Conservation (phyloP, 2,329 filamentous ascomycete genomes). For the Ophiostoma montium region DNA sequence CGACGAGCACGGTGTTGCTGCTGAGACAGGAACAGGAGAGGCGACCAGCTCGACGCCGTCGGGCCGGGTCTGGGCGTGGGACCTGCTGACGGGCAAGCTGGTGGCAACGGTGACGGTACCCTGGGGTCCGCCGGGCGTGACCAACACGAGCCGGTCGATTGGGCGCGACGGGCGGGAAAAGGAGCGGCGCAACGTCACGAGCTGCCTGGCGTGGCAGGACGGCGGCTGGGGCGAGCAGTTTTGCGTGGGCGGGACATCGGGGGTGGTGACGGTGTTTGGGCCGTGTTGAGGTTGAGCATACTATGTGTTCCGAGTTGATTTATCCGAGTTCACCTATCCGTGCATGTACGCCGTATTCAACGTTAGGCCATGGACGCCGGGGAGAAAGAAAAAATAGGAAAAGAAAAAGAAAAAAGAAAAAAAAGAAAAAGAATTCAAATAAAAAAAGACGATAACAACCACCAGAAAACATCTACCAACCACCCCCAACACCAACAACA, state of each 20-base stretch:
- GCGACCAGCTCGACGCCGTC: slow-evolving; percentile 23
- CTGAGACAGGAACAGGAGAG: slow-evolving; percentile 16
- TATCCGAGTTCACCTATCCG: background rate
- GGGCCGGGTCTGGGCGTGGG: slow-evolving; percentile 66
- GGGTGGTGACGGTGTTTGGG: slow-evolving; percentile 50
- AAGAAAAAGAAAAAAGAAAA: background rate
- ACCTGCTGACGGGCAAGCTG: slow-evolving; percentile 59
- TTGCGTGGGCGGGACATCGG: slow-evolving; percentile 50
- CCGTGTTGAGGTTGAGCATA: background rate
- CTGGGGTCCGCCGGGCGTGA: slow-evolving; percentile 32
- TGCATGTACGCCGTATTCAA: too few species aligned
- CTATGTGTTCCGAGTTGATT: background rate
- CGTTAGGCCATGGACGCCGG: too few species aligned
- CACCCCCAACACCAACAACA: background rate
- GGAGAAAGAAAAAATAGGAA: too few species aligned
- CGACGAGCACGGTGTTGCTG: slow-evolving; percentile 46
- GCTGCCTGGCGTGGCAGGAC: slow-evolving; percentile 49
- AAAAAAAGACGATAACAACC: too few species aligned
- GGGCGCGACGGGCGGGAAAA: slow-evolving; percentile 48
- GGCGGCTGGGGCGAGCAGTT: slow-evolving; percentile 49
- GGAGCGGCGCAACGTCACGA: slow-evolving; percentile 43
- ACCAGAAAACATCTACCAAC: background rate
- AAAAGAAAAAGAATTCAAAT: background rate
- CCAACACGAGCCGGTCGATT: slow-evolving; percentile 34
- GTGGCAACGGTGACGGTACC: slow-evolving; percentile 46